Base-by-base conservation (phyloP, 768 basidiomycete genomes). In the Sporobolomyces roseus region DNA sequence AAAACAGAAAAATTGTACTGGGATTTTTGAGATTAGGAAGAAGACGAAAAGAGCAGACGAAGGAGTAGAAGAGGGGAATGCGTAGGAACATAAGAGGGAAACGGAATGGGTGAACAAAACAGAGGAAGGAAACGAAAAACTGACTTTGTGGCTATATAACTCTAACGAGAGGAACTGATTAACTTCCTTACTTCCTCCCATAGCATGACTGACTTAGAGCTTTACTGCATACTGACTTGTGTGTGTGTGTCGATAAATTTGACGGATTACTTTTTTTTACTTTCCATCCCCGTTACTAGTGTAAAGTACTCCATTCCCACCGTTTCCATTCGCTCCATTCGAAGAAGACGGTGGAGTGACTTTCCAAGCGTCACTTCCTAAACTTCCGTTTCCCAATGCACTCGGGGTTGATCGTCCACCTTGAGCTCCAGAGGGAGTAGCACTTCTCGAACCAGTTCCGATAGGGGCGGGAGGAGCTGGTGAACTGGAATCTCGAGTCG, bases 341-440 rank as follows among this genome's bases (percentile, higher is more conserved):
- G 38, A 10, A 13, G 45, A 7, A 17, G 43, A 33, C 8, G 56
- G 49, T 16, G 58, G 50, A 23, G 51, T 53, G 25, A 60, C 43
- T 53, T 59, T 69, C 68, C 68, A 69, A 21, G 68, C 68, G 16
- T 65, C 68, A 4, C 54, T 35, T 9, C 62, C 68, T 9, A 69
- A 30, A 25, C 45, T 61, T 19, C 68, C 68, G 43, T 69, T 69
- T 0, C 68, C 68, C 12, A 69, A 41, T 41, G 67, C 41, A 3
- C 8, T 54, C 52, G 54, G 23, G 2, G 67, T 50, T 25, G 68
- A 43, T 10, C 56, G 49, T 10, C 38, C 45, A 5, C 68, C 38
- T 0, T 55, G 50, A 0, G 50, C 62, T 3, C 55, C 61, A 2
- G 50, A 53, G 0, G 68, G 68, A n/a, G 68, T 69, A 4, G 55